Percentiles rank a stretch among this genome's conserved stretches.
Evolutionary conservation across 2,329 filamentous ascomycete genomes (phyloP).

Genomic region (Sclerotiophoma versabilis): DNA sequence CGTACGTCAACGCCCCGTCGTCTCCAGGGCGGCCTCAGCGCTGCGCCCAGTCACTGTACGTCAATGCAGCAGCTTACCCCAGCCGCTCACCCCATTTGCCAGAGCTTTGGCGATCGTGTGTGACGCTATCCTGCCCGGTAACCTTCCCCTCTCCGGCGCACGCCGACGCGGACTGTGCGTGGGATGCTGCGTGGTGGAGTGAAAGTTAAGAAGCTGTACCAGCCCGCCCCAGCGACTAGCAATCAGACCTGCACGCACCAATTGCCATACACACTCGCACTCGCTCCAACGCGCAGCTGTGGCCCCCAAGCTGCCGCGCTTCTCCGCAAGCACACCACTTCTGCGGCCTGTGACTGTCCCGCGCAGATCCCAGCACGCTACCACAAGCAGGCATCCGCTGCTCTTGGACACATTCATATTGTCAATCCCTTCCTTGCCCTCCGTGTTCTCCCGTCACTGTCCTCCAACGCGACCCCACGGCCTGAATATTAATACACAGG

Average conservation of each 20-base stretch:
- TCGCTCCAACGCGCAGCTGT: not conserved
- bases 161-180: slow-evolving; percentile 12
- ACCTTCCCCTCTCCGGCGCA: slow-evolving; percentile 17
- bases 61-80: slow-evolving; percentile 23
- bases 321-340: slow-evolving; percentile 3
- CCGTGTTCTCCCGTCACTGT: slow-evolving; percentile 35
- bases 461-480: slow-evolving; percentile 40
- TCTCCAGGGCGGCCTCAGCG: slow-evolving; percentile 7
- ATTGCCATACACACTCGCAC: not conserved
- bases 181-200: slow-evolving; percentile 2
- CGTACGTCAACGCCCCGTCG: slow-evolving; percentile 11
- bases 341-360: not conserved
- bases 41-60: slow-evolving; percentile 23
- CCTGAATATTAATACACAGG: slow-evolving; percentile 36
- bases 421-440: slow-evolving; percentile 29
- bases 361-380: slow-evolving; percentile 15
- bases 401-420: slow-evolving; percentile 30
- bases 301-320: not conserved
- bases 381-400: slow-evolving; percentile 22
- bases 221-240: not conserved
- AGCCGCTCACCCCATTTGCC: slow-evolving; percentile 23
- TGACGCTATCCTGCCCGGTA: slow-evolving; percentile 14
- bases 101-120: slow-evolving; percentile 16
- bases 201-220: slow-evolving; percentile 1
- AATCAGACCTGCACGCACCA: not conserved